These are phyloP conservation scores for Nannochloris sp. DNA, from an alignment of 139 green algal genomes.

Conservation along the genomic window DNA sequence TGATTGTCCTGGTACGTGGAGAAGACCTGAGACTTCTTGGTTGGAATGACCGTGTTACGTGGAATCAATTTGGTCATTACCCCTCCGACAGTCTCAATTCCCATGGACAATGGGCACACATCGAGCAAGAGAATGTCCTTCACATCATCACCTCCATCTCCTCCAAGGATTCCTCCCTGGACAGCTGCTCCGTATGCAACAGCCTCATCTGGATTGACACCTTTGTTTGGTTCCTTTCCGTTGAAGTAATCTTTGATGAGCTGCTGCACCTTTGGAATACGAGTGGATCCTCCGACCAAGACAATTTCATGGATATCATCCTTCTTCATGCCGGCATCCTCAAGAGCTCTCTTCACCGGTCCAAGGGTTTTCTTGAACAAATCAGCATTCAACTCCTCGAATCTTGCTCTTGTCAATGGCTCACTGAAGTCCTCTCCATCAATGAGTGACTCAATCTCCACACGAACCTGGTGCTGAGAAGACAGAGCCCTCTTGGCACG, in stretches of 20 bases:
- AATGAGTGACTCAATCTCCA: slow-evolving; percentile 94
- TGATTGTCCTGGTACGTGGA: slow-evolving; percentile 98
- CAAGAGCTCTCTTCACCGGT: slow-evolving; percentile 91
- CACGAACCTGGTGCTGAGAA: slow-evolving; percentile 82
- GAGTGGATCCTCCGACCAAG: slow-evolving; percentile 89
- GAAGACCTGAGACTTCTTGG: slow-evolving; percentile 98
- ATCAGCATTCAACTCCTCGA: slow-evolving; percentile 98
- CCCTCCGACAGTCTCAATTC: slow-evolving; percentile 85
- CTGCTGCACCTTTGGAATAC: slow-evolving; percentile 88
- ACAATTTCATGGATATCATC: slow-evolving; percentile 89
- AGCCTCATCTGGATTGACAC: slow-evolving; percentile 90
- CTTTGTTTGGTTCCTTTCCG: slow-evolving; percentile 91
- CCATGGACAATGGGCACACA: slow-evolving; percentile 81
- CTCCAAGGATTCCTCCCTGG: slow-evolving; percentile 79
- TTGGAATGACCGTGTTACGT: slow-evolving; percentile 86
- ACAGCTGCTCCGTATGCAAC: slow-evolving; percentile 88
- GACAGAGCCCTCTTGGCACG: slow-evolving; percentile 95
- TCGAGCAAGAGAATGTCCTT: slow-evolving; percentile 82
- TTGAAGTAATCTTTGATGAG: slow-evolving; percentile 84
- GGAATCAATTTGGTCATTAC: slow-evolving; percentile 93
- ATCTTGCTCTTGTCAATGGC: slow-evolving; percentile 93
- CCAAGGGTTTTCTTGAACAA: slow-evolving; percentile 97
- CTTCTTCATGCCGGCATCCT: slow-evolving; percentile 90
- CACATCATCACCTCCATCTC: slow-evolving; percentile 61
- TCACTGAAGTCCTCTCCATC: slow-evolving; percentile 95